Evolutionary conservation across 2,329 filamentous ascomycete species (phyloP).

Genomic region (Lomentospora prolificans): DNA sequence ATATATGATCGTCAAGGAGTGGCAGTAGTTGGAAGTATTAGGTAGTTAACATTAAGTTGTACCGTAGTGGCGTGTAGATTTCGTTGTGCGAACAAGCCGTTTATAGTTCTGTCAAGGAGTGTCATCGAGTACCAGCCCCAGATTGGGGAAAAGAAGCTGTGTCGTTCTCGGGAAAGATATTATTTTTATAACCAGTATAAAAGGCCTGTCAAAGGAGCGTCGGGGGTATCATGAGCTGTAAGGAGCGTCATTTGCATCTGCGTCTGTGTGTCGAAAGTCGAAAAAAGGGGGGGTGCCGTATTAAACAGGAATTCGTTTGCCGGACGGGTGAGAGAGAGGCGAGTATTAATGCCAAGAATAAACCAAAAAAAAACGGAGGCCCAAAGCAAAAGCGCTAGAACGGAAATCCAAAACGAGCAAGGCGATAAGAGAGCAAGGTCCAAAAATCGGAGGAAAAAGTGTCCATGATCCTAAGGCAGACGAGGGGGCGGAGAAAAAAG

Average conservation of each 20-base stretch:
- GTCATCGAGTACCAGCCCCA: conserved; percentile 6
- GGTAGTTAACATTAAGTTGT: conserved; percentile 4
- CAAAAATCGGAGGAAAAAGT: neutral
- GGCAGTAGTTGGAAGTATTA: conserved; percentile 1
- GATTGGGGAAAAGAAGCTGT: neutral
- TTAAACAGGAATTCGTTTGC: neutral
- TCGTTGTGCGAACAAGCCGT: neutral
- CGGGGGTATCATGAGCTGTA: neutral
- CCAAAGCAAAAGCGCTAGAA: neutral
- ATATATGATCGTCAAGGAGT: neutral
- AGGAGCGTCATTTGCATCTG: conserved; percentile 4
- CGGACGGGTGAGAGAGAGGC: neutral
- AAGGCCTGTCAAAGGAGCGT: conserved; percentile 5
- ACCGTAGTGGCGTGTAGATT: neutral
- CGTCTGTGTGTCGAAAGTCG: conserved; percentile 1
- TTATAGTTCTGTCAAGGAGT: neutral
- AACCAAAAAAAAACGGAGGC: neutral
- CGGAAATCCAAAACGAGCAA: neutral
- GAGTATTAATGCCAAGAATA: conserved; percentile 2
- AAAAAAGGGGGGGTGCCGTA: neutral
- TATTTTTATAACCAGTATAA: neutral
- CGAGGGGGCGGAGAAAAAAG: neutral
- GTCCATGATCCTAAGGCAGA: neutral
- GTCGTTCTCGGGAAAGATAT: conserved; percentile 1
- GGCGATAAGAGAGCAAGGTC: neutral